These are phyloP conservation scores for Pulicaria dysenterica DNA, from an alignment of 129 eudicot species.

Conservation along the genomic window DNA sequence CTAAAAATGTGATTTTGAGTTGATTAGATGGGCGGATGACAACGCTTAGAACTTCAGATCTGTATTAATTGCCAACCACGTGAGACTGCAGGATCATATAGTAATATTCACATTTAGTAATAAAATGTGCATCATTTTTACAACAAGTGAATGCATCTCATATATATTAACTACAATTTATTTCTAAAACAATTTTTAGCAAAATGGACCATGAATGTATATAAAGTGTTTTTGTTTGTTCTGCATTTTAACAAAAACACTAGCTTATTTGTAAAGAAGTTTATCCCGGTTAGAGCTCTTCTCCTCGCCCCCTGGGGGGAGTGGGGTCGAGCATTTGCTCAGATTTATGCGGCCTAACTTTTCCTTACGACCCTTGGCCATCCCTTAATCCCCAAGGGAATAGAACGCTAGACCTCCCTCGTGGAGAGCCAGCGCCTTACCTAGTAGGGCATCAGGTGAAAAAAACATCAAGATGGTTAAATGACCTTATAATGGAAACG, in stretches of 20 bases:
- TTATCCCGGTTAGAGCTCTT: too few species aligned
- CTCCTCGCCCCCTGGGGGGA: too few species aligned
- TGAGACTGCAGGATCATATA: slow-evolving; percentile 40
- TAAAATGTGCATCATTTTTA: slow-evolving; percentile 7
- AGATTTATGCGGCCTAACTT: too few species aligned
- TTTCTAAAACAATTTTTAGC: slow-evolving; percentile 1
- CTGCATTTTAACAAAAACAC: background rate
- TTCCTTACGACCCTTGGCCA: too few species aligned
- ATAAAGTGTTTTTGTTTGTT: background rate
- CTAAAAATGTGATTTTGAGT: slow-evolving; percentile 98
- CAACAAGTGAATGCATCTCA: background rate
- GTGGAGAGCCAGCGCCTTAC: too few species aligned
- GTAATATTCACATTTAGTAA: slow-evolving; percentile 26
- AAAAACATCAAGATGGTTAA: background rate
- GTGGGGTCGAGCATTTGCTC: too few species aligned
- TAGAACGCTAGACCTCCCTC: too few species aligned
- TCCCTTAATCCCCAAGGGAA: too few species aligned
- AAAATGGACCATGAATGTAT: background rate
- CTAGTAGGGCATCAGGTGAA: too few species aligned
- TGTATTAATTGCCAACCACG: slow-evolving; percentile 49
- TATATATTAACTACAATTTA: background rate
- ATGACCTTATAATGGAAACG: background rate
- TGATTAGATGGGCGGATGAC: slow-evolving; percentile 81
- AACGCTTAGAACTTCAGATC: slow-evolving; percentile 95
- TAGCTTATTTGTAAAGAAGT: too few species aligned